Conservation (phyloP, 2,329 filamentous ascomycete genomes). For the Penicillium sumatraense region DNA sequence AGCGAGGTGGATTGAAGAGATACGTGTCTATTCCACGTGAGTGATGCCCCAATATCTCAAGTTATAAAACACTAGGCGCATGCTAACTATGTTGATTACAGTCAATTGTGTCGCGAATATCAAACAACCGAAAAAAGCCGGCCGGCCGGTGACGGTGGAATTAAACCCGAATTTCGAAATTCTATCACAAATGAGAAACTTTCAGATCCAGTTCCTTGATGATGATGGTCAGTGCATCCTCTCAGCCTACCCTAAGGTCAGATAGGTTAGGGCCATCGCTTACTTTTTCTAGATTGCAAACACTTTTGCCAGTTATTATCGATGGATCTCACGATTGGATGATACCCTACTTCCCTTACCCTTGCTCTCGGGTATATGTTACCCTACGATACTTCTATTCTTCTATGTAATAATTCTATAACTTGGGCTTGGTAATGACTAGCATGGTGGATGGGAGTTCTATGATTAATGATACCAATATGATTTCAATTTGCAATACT, state of each 20-base stretch:
- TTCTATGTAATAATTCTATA: background rate
- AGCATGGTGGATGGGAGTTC: conserved; percentile 29
- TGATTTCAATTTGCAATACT: background rate
- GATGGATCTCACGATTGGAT: conserved; percentile 30
- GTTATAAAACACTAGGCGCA: background rate
- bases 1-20: conserved; percentile 44
- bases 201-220: conserved; percentile 46
- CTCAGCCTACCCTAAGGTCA: too few species aligned
- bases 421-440: conserved; percentile 9
- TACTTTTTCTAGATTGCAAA: conserved; percentile 32
- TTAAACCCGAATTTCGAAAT: conserved; percentile 47
- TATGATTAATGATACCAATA: conserved; percentile 19
- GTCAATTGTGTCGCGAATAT: conserved; percentile 46
- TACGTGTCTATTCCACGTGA: conserved; percentile 47
- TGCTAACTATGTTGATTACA: conserved; percentile 11
- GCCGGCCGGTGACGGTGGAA: conserved; percentile 42
- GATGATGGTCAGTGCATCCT: conserved; percentile 40
- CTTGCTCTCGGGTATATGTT: background rate
- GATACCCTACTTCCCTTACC: conserved; percentile 10
- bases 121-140: conserved; percentile 44
- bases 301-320: conserved; percentile 37
- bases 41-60: background rate
- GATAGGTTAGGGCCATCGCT: too few species aligned
- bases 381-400: background rate
- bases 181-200: conserved; percentile 42